Conservation (phyloP, 306 rosid species). For the Castanea crenata region DNA sequence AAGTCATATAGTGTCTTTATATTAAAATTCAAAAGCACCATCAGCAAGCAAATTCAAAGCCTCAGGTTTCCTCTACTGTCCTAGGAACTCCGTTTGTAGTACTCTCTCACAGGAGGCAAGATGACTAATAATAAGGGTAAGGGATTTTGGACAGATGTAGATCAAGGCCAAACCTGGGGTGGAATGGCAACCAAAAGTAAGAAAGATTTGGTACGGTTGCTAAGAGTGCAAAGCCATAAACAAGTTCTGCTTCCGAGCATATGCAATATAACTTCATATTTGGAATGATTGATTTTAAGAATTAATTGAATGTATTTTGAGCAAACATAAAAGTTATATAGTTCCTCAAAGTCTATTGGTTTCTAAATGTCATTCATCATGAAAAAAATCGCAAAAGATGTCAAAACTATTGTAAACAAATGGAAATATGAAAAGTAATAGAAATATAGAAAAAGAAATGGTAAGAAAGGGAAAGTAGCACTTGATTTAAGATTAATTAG, state of each 20-base stretch:
- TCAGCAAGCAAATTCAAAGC: conserved; percentile 26
- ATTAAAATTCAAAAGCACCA: conserved; percentile 43
- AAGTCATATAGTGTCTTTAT: conserved; percentile 21
- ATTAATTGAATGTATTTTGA: too few species aligned
- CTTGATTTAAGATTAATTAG: too few species aligned
- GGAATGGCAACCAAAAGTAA: conserved; percentile 13
- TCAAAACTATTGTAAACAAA: too few species aligned
- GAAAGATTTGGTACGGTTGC: conserved; percentile 22
- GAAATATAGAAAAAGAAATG: too few species aligned
- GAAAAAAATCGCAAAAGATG: too few species aligned
- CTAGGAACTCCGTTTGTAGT: conserved; percentile 41
- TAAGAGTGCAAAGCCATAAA: conserved; percentile 95
- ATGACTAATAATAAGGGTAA: conserved; percentile 27
- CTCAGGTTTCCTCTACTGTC: conserved; percentile 27
- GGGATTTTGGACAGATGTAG: neutral
- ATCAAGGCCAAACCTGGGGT: conserved; percentile 7
- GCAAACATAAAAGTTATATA: too few species aligned
- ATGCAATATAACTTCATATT: too few species aligned
- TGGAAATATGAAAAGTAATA: too few species aligned
- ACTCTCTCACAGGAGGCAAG: conserved; percentile 36
- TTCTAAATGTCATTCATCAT: too few species aligned
- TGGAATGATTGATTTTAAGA: too few species aligned
- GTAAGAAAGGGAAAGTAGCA: too few species aligned
- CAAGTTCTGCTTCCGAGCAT: conserved; percentile 84
- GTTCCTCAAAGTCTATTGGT: too few species aligned